Base-by-base conservation (phyloP, 345 rosid genomes). In the Physaria fendleri region DNA sequence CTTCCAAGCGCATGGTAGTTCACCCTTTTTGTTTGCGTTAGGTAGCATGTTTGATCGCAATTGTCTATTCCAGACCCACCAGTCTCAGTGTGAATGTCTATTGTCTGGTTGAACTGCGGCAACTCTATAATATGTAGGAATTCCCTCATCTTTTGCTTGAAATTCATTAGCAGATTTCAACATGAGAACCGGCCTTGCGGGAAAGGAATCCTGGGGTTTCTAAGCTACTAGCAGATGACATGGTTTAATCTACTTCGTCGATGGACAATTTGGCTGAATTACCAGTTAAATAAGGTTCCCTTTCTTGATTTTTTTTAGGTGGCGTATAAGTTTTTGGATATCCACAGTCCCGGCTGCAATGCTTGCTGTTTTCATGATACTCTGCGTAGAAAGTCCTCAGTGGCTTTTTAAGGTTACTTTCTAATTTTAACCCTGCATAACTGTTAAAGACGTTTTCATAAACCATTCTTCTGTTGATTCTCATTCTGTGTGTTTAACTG, bases 301-400 rank as follows among this genome's bases (percentile, higher is more conserved):
- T 14, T 38, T 54, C 39, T 61, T 54, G 48, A 46, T 60, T 69
- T 25, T 37, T 37, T 13, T 46, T 45, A 92, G 98, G 98, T 92
- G 98, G 98, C 88, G 95, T 20, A 71, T 82, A 58, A 88, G 96
- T 68, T 91, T 91, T 72, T 82, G 82, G 88, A 76, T 77, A 56
- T 80, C 96, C 50, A 64, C 53, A 30, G 50, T 81, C 76, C 98
- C 96, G 64, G 95, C 96, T 40, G 83, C 77, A 39, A 33, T 81
- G 39, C 95, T 92, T 54, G 87, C 83, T 50, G 38, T 88, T 27
- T 62, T 79, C 29, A 82, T 91, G 82, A 79, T 81, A 77, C 77
- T 88, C 68, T 85, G 85, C 47, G 95, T 78, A 30, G 96, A 92
- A 77, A 84, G 96, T 75, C 98, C 98, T 73, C 88, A 85, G 55